Evolutionary conservation across 805 yeast species (phyloP).

Genomic region (Wickerhamiella sergipiensis): DNA sequence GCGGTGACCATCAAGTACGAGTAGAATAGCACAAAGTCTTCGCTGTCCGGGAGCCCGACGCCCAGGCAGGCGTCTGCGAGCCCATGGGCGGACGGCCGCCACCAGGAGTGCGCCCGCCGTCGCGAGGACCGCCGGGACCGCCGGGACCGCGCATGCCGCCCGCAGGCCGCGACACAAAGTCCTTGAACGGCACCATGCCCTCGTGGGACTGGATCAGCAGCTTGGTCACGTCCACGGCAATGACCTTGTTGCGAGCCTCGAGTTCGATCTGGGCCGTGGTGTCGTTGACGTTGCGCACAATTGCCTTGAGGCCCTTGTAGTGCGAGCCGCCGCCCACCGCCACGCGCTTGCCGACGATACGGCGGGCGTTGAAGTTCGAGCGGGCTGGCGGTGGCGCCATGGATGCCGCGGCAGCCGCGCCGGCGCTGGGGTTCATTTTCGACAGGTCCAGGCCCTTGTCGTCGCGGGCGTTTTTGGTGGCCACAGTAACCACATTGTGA

Average conservation of each 20-base stretch:
- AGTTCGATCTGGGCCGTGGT: conserved; percentile 83
- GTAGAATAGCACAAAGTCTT: too few relatives aligned
- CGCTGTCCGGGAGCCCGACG: conserved; percentile 1
- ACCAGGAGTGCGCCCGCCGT: conserved; percentile 22
- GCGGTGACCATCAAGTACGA: conserved; percentile 14
- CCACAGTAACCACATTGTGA: conserved; percentile 63
- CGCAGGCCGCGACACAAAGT: conserved; percentile 34
- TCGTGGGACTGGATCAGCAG: conserved; percentile 61
- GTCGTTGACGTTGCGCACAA: conserved; percentile 86
- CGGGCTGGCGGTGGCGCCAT: conserved; percentile 47
- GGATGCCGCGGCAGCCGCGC: conserved; percentile 24
- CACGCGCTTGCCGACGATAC: conserved; percentile 67
- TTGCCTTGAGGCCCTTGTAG: conserved; percentile 88
- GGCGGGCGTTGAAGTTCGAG: conserved; percentile 23
- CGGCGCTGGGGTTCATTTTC: conserved; percentile 73
- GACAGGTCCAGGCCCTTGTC: conserved; percentile 56
- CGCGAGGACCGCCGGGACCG: conserved; percentile 20
- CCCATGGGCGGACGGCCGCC: conserved; percentile 26
- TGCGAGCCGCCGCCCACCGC: conserved; percentile 78
- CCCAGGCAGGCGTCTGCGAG: conserved; percentile 15
- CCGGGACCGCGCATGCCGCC: conserved; percentile 8
- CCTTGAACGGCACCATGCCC: conserved; percentile 57
- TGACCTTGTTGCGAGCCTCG: conserved; percentile 80
- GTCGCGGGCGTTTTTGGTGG: conserved; percentile 64
- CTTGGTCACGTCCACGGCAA: conserved; percentile 69